Evolutionary conservation across 805 yeast species (phyloP).

Genomic region (Kuraishia floccosa): DNA sequence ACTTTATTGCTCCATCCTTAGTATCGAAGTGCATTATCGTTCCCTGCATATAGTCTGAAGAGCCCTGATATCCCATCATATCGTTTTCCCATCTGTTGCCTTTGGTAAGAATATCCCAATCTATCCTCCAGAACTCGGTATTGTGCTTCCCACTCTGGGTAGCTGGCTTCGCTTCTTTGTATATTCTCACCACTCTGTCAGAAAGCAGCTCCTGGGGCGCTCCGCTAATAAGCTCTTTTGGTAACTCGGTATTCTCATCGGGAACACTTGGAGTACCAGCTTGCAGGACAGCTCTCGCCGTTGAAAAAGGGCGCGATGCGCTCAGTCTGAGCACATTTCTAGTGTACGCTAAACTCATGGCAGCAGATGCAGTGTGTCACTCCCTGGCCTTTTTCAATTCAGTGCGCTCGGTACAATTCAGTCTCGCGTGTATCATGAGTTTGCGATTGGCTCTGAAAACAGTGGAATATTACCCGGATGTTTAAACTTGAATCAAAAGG

Average conservation of each 20-base stretch:
- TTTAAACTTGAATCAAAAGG: too few relatives aligned
- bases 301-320: too few relatives aligned
- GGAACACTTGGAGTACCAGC: too few relatives aligned
- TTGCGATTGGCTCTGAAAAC: too few relatives aligned
- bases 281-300: too few relatives aligned
- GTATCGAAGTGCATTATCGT: slow-evolving; percentile 64
- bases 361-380: too few relatives aligned
- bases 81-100: slow-evolving; percentile 87
- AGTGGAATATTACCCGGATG: too few relatives aligned
- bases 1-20: slow-evolving; percentile 65
- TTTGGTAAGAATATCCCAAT: slow-evolving; percentile 72
- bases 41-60: slow-evolving; percentile 75
- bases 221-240: slow-evolving; percentile 59
- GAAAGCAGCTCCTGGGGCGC: slow-evolving; percentile 60
- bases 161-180: slow-evolving; percentile 67
- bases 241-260: slow-evolving; percentile 16
- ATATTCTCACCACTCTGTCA: slow-evolving; percentile 64
- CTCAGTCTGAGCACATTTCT: too few relatives aligned
- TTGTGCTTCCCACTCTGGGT: slow-evolving; percentile 62
- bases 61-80: slow-evolving; percentile 74
- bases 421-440: too few relatives aligned
- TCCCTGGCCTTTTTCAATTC: too few relatives aligned
- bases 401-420: too few relatives aligned
- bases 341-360: too few relatives aligned
- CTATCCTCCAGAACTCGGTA: slow-evolving; percentile 56